Evolutionary conservation across 2,329 filamentous ascomycete genomes (phyloP), one percentile per base, ranked within the genome.

Genomic region (Ceratocystis papillata): DNA sequence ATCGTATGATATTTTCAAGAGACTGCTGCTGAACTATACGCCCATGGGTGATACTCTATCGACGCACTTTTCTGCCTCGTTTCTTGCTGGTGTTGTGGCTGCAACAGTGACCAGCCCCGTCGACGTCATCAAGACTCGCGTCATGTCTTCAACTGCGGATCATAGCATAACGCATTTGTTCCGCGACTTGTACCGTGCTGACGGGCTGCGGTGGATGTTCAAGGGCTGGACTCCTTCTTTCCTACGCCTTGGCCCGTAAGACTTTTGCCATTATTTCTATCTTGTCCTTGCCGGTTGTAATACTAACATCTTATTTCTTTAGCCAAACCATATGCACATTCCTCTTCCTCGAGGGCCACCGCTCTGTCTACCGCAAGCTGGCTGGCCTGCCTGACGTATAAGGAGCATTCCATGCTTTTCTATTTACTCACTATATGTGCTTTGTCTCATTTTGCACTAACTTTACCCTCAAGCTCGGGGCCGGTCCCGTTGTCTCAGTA

Each of bases 251-350:
- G 84, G 84, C 72, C 84, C 84, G 79, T 84, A 75, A 76, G 82
- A 80, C 55, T 37, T 48, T 44, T 55, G 60, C 37, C 46, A 65
- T 41, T 17, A 44, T 1, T 61, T 20, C n/a, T 10, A 37, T 33
- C 44, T 28, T 17, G 20, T 25, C 45, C 25, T 17, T 25, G 53
- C 53, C 62, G 15, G 50, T n/a, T 33, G 5, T 5, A 59, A 3
- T 15, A 17, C 44, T 15, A 44, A 50, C 41, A 61, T 62, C 55
- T 28, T 22, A 5, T 50, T n/a, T 62, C 17, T 7, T 46, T 61
- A 84, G 82, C 45, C 90, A 96, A 78, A 96, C 90, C 6, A 88
- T 96, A 68, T 87, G 87, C 71, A 96, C 90, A 45, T 92, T 96
- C 75, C 74, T 96, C 72, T 92, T 94, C 75, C 75, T 96, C 72